Evolutionary conservation across 352 stramenopile species (phyloP), one percentile per base, ranked within the genome.

Genomic region (Phytophthora ramorum): DNA sequence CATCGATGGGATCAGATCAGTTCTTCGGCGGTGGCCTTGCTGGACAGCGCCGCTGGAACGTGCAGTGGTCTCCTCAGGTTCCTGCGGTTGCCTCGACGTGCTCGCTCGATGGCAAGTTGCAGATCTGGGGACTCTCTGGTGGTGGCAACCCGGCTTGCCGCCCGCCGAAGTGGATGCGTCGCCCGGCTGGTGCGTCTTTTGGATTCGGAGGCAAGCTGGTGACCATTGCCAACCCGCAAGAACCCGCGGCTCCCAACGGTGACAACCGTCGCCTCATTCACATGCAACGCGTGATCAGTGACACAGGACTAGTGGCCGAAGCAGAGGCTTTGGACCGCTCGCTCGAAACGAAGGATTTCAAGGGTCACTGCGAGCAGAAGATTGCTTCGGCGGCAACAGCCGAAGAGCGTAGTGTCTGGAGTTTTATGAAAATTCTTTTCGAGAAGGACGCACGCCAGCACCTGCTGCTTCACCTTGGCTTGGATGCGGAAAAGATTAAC

Each of bases 31-130:
- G 71, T 41, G 83, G 79, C 13, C 79, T 87, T 30, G 79, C 79
- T 22, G 89, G 85, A 28, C 87, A 95, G 67, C 90, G 90, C 46
- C 86, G 97, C 52, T 99, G 98, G 81, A 93, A 98, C 66, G 95
- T 99, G 17, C 83, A 97, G 66, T 99, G 97, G 97, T 98, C 97
- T 32, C 96, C 97, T 22, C 85, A 97, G 59, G 87, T 98, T 52
- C 93, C 96, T 20, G 96, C 96, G 0, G 94, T 99, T 38, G 84
- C 98, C 6, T 96, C 93, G n/a, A 97, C 97, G 9, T 99, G 95
- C 69, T 98, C 95, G 16, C 90, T 99, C 46, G 97, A 99, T 81
- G 91, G 98, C 45, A 99, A 98, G 68, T 80, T 99, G 34, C 93
- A 99, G 77, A 84, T 98, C 17, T 98, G 84, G 82, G 85, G 89